Percentiles rank a stretch among this genome's conserved stretches.
phyloP scores from a whole-genome alignment of 2,329 filamentous ascomycete genomes.

The Neonectria punicea region DNA sequence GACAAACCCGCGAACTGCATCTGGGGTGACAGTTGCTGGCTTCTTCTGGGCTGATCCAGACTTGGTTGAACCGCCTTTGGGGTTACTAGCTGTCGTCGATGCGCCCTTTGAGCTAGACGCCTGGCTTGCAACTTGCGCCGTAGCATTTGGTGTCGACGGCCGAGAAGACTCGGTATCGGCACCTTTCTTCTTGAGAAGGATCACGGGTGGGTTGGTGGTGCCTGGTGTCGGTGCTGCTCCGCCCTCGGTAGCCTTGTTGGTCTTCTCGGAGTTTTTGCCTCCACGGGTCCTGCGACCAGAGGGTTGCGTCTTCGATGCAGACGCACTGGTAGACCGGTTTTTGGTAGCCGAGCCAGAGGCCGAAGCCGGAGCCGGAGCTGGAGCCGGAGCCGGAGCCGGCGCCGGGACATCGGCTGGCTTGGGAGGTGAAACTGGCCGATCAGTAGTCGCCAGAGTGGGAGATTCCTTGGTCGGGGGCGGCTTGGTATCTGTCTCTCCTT shows the following conservation, averaged over 20 bases:
- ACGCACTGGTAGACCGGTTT: slow-evolving; percentile 31
- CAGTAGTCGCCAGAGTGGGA: slow-evolving; percentile 28
- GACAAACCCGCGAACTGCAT: slow-evolving; percentile 76
- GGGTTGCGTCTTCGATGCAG: slow-evolving; percentile 42
- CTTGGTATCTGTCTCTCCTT: slow-evolving; percentile 62
- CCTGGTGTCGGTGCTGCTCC: slow-evolving; percentile 29
- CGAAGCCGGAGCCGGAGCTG: slow-evolving; percentile 10
- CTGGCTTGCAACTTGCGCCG: slow-evolving; percentile 44
- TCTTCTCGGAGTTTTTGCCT: slow-evolving; percentile 53
- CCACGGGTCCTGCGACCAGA: slow-evolving; percentile 48
- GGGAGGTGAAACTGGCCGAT: slow-evolving; percentile 35
- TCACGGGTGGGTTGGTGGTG: slow-evolving; percentile 49
- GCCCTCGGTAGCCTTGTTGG: slow-evolving; percentile 44
- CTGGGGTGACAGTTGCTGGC: slow-evolving; percentile 44
- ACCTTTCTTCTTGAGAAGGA: slow-evolving; percentile 54
- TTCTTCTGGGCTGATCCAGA: slow-evolving; percentile 48
- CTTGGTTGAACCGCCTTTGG: slow-evolving; percentile 41
- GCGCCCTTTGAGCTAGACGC: slow-evolving; percentile 40
- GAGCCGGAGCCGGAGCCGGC: slow-evolving; percentile 19
- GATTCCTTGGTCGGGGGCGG: slow-evolving; percentile 49
- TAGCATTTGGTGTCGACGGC: slow-evolving; percentile 39
- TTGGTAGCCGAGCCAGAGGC: slow-evolving; percentile 32
- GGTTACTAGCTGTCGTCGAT: slow-evolving; percentile 29
- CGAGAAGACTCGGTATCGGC: slow-evolving; percentile 40
- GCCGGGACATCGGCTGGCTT: slow-evolving; percentile 30